Evolutionary conservation across 2,329 filamentous ascomycete genomes (phyloP), one percentile per base, ranked within the genome.

Genomic region (Monosporascus ibericus): DNA sequence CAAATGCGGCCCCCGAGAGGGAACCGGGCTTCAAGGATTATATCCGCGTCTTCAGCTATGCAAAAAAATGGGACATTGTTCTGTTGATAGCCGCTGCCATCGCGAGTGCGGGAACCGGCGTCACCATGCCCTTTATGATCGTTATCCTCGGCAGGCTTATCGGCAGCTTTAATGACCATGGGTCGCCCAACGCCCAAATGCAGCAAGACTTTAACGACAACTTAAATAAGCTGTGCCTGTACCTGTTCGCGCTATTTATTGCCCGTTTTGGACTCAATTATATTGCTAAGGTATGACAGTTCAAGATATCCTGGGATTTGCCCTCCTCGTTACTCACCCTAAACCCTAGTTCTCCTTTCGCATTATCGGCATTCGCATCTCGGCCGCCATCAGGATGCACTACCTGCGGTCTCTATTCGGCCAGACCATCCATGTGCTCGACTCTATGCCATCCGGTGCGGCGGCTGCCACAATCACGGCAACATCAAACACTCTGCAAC

Each of bases 191-290:
- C 27, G 27, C 27, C 3, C 27, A 30, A 30, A 30, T 65, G 66
- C 47, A 58, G 64, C 34, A 59, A 56, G 7, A 61, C 60, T 6
- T 60, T 66, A 1, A 65, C 61, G 11, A 59, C 60, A 5, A 58
- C 65, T 1, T 79, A 36, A 72, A 78, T 58, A 65, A 58, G 38
- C 68, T 76, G 50, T 67, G 77, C 1, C 70, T 90, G 0, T 87
- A 84, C 68, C 84, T 89, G 62, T 76, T 88, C 49, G 84, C 81
- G 52, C 72, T 90, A 7, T 90, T 89, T 65, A 67, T 88, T 44
- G 84, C 72, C 11, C 82, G 85, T 37, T 82, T 86, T 58, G 62
- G 70, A 7, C 70, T 86, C 36, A 80, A 78, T 55, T 87, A 87
- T 55, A 69, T 82, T 55, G 76, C 78, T 57, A 78, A 78, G 27